Base-by-base conservation (phyloP, 345 rosid genomes). In the Euclidium syriacum region DNA sequence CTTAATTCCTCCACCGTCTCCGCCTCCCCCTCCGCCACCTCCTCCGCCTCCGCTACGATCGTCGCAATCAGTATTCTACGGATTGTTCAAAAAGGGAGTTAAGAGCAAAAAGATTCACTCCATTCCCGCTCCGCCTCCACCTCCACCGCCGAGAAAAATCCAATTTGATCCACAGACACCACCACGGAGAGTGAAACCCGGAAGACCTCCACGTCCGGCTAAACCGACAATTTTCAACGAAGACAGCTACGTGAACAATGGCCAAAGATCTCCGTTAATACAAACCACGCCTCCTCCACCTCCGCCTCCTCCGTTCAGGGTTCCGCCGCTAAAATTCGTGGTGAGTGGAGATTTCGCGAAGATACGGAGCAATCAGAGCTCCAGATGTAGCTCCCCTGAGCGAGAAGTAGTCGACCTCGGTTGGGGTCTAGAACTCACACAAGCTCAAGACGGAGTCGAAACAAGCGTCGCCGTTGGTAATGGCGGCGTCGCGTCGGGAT, bases 21-120 rank as follows among this genome's bases (percentile, higher is more conserved):
- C 87, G 3, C 81, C 85, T 1, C 83, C 90, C 0, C 86, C 92
- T 3, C 91, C 96, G 0, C 96, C 92, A 0, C 90, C 87, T 0
- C 86, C 83, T 7, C 90, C 81, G 0, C 90, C 96, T 1, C 85
- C 78, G 2, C 83, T 69, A 1, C 88, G 88, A 9, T 84, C 85
- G 0, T 83, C 84, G 0, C 79, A 77, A 23, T 83, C 91, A 27
- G 74, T 83, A 7, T 85, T 90, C 68, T 84, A 83, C 49, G 77
- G 59, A 56, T 73, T 85, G 12, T 85, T 90, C 66, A 75, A 75
- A 17, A 87, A 83, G 66, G 81, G 76, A 69, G 76, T 54, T 62
- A 83, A 87, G 64, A 85, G 65, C 58, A 87, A 77, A 78, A 78
- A 64, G 67, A 73, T 83, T 26, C 85, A 83, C 49, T 79, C 95